Conservation (phyloP, 2,329 filamentous ascomycete species). For the Triangularia verruculosa region DNA sequence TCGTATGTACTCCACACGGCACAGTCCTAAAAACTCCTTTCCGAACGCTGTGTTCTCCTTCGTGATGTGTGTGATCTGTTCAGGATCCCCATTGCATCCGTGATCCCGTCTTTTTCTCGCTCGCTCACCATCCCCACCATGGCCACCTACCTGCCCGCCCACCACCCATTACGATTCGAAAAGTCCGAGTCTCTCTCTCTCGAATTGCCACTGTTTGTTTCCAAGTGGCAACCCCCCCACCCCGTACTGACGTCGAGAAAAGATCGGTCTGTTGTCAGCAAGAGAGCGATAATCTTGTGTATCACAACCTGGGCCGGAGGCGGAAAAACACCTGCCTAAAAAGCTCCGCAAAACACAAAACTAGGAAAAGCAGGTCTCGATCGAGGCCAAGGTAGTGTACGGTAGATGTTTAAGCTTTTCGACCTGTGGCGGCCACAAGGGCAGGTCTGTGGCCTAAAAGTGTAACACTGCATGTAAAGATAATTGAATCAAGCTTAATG, state of each 20-base stretch:
- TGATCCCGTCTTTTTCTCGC: no score
- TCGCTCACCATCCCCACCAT: neutral
- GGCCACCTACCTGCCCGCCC: neutral
- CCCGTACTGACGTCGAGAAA: neutral
- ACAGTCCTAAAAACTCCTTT: slow-evolving; percentile 1
- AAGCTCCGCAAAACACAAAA: no score
- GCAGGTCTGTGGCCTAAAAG: neutral
- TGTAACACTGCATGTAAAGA: neutral
- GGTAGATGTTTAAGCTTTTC: neutral
- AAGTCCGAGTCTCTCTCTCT: neutral
- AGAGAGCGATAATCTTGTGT: no score
- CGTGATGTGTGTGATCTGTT: slow-evolving; percentile 13
- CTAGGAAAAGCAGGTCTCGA: neutral
- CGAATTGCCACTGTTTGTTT: neutral
- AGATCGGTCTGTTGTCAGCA: neutral
- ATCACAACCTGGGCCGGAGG: no score
- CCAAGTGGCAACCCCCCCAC: no score
- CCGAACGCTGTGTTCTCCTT: slow-evolving; percentile 16
- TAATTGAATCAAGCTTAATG: neutral
- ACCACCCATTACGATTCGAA: neutral
- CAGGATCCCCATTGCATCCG: neutral
- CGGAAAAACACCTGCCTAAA: no score
- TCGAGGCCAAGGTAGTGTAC: neutral
- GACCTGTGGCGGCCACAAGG: neutral
- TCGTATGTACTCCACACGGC: neutral